Evolutionary conservation across 352 stramenopile species (phyloP).

Genomic region (Phytopythium sindhum): DNA sequence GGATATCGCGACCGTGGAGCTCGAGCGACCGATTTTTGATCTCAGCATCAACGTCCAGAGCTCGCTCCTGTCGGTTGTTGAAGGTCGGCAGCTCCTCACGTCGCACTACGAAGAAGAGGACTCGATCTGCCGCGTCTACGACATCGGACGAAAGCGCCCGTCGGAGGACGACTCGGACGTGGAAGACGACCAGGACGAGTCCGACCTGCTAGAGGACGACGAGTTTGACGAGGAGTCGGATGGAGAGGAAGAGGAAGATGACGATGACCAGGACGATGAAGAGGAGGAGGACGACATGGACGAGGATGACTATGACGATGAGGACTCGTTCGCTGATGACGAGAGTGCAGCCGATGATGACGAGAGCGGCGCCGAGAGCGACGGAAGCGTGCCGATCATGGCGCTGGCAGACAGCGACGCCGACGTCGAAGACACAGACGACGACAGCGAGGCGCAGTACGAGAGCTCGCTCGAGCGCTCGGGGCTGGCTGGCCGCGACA

Average conservation of each 20-base stretch:
- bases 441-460: conserved; percentile 20
- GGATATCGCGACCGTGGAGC: conserved; percentile 81
- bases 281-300: conserved; percentile 46
- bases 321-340: conserved; percentile 28
- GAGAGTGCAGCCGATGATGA: conserved; percentile 28
- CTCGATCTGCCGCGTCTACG: conserved; percentile 82
- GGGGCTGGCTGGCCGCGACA: conserved; percentile 47
- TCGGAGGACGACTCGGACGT: conserved; percentile 87
- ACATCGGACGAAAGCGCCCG: conserved; percentile 79
- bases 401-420: conserved; percentile 29
- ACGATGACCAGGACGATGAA: conserved; percentile 43
- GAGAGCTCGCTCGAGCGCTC: conserved; percentile 20
- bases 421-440: conserved; percentile 31
- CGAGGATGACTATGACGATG: conserved; percentile 35
- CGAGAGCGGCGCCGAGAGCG: conserved; percentile 20
- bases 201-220: conserved; percentile 69
- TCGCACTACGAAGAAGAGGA: conserved; percentile 63
- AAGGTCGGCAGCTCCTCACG: conserved; percentile 70
- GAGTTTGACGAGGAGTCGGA: conserved; percentile 72
- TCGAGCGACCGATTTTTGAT: conserved; percentile 77
- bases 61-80: conserved; percentile 63
- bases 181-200: conserved; percentile 70
- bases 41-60: conserved; percentile 61
- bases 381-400: conserved; percentile 8
- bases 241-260: conserved; percentile 44